A percentile compares a stretch with the other conserved stretches of the same genome.
Conservation (phyloP, 768 basidiomycete genomes). For the Tylopilus sp. region DNA sequence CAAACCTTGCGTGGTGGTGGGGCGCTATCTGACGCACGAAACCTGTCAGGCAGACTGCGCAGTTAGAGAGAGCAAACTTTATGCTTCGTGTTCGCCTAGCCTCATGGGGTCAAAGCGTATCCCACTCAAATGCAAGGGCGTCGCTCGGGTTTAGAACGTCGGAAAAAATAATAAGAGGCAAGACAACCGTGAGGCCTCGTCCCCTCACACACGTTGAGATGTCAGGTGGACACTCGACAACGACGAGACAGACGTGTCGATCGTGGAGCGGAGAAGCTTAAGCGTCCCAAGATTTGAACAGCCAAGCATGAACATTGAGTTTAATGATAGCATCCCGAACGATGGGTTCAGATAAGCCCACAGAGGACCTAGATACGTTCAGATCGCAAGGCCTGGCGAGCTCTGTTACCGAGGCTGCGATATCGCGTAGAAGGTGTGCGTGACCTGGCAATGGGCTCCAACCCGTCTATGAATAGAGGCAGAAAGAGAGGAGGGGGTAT, state of each 20-base stretch:
- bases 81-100: conserved; percentile 6
- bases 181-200: conserved; percentile 1
- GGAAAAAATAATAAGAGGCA: background rate
- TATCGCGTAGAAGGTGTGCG: background rate
- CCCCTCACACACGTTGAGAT: background rate
- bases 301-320: background rate
- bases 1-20: background rate
- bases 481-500: background rate
- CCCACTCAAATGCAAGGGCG: background rate
- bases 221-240: background rate
- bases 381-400: conserved; percentile 6
- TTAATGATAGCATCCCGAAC: background rate
- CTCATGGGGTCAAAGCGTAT: background rate
- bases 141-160: conserved; percentile 4
- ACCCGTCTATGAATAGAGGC: background rate
- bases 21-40: background rate
- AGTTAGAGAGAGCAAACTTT: conserved; percentile 13
- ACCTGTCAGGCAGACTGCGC: conserved; percentile 1
- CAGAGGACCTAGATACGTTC: conserved; percentile 7
- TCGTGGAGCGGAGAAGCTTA: background rate
- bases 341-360: conserved; percentile 5
- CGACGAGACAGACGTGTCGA: background rate
- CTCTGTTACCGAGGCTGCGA: conserved; percentile 1
- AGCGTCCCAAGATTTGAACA: background rate
- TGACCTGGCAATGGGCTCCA: background rate